Conservation (phyloP, 805 yeast species). For the Torulaspora maleeae region DNA sequence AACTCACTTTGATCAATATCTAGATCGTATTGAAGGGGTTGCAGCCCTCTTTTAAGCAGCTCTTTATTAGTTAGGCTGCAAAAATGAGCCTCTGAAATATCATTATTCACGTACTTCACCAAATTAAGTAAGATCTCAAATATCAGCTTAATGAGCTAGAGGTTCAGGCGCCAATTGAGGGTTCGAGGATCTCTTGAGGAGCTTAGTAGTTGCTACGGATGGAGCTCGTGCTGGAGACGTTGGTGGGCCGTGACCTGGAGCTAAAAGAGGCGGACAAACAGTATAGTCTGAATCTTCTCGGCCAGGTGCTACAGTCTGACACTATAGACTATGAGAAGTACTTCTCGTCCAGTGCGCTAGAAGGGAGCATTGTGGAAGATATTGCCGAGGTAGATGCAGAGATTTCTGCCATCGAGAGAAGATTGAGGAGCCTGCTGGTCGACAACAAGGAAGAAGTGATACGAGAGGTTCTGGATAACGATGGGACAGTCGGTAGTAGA, state of each 20-base stretch:
- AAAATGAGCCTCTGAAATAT: background rate
- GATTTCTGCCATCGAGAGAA: slow-evolving; percentile 45
- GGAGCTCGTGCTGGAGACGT: slow-evolving; percentile 37
- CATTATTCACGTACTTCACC: background rate
- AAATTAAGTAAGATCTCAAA: background rate
- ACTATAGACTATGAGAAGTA: slow-evolving; percentile 42
- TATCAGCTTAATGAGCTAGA: too few relatives aligned
- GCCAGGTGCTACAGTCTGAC: slow-evolving; percentile 45
- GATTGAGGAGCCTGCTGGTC: slow-evolving; percentile 40
- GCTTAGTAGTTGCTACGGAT: slow-evolving; percentile 6
- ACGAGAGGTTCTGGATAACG: slow-evolving; percentile 40
- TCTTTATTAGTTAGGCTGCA: slow-evolving; percentile 1
- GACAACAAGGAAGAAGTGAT: slow-evolving; percentile 38
- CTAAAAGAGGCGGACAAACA: slow-evolving; percentile 28
- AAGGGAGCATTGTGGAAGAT: slow-evolving; percentile 49
- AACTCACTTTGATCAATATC: background rate
- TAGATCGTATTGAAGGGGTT: background rate
- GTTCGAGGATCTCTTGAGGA: background rate
- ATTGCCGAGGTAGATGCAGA: slow-evolving; percentile 66
- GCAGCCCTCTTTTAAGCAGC: background rate
- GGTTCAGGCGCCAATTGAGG: background rate
- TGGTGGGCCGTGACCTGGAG: slow-evolving; percentile 28
- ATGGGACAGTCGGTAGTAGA: slow-evolving; percentile 10
- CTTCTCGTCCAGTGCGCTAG: slow-evolving; percentile 39
- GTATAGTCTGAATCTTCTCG: slow-evolving; percentile 35